Conservation (phyloP, 2,329 filamentous ascomycete genomes). For the Celoporthe dispersa region DNA sequence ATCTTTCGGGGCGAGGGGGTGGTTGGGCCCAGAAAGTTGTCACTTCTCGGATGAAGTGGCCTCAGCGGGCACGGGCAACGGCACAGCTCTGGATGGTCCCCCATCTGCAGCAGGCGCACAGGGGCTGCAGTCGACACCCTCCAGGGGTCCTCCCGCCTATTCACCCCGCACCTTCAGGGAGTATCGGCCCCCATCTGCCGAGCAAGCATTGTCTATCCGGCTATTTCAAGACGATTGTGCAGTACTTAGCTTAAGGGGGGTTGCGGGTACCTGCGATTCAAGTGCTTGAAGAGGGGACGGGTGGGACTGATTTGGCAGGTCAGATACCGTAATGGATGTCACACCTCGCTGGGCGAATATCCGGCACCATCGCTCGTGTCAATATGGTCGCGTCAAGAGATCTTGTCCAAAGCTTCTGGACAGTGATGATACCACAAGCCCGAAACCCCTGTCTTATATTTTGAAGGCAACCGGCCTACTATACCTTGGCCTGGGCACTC, state of each 20-base stretch:
- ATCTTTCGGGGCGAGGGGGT: neutral
- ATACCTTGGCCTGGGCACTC: neutral
- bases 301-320: conserved; percentile 18
- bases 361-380: neutral
- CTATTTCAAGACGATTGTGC: neutral
- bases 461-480: neutral
- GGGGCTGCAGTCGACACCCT: neutral
- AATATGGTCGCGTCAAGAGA: neutral
- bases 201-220: conserved; percentile 17
- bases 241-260: conserved; percentile 5
- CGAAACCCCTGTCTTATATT: no score
- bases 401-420: neutral
- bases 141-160: conserved; percentile 17
- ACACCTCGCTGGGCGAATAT: conserved; percentile 6
- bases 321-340: conserved; percentile 4
- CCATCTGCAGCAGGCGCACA: conserved; percentile 5
- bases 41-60: conserved; percentile 15
- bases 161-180: conserved; percentile 15
- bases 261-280: conserved; percentile 23
- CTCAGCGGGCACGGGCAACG: conserved; percentile 11
- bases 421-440: neutral
- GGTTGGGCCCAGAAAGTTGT: neutral
- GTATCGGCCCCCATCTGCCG: conserved; percentile 19
- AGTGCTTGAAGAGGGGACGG: conserved; percentile 15
- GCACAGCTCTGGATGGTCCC: neutral